phyloP scores from a whole-genome alignment of 164 flowering plant species.

The Liquidambar formosana region DNA sequence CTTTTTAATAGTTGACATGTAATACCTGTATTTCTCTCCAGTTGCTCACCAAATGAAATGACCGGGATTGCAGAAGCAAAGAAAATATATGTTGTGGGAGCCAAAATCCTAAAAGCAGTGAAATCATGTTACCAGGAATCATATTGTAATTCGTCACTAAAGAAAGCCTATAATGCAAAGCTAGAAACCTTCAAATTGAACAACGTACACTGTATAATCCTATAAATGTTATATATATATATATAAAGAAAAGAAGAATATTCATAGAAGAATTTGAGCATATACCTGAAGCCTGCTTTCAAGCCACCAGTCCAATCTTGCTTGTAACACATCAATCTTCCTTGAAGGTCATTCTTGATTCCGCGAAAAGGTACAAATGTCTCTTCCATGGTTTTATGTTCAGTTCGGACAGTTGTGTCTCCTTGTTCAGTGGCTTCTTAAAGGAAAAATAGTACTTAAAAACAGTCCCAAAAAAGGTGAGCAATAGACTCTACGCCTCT shows the following conservation, averaged over 20 bases:
- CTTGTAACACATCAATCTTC: constrained; percentile 88
- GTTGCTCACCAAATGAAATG: constrained; percentile 93
- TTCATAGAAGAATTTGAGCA: background rate
- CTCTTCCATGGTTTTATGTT: constrained; percentile 83
- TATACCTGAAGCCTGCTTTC: constrained; percentile 83
- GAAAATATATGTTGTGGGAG: constrained; percentile 95
- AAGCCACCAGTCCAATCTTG: constrained; percentile 97
- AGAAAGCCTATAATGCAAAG: constrained; percentile 10
- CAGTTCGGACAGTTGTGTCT: constrained; percentile 1
- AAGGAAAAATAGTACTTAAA: too few species aligned
- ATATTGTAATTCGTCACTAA: background rate
- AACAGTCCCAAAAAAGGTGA: background rate
- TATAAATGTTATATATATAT: too few species aligned
- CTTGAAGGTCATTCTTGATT: constrained; percentile 83
- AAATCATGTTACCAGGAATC: background rate
- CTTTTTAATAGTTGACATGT: background rate
- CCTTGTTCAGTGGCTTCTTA: constrained; percentile 6
- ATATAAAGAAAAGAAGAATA: background rate
- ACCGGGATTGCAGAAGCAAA: constrained; percentile 97
- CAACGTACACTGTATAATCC: too few species aligned
- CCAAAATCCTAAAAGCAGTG: constrained; percentile 71
- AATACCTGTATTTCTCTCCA: constrained; percentile 85
- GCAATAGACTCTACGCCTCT: background rate
- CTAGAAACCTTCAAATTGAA: background rate
- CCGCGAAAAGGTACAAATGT: constrained; percentile 93